phyloP scores from a whole-genome alignment of 148 eudicot species.

The Chenopodium berlandieri region DNA sequence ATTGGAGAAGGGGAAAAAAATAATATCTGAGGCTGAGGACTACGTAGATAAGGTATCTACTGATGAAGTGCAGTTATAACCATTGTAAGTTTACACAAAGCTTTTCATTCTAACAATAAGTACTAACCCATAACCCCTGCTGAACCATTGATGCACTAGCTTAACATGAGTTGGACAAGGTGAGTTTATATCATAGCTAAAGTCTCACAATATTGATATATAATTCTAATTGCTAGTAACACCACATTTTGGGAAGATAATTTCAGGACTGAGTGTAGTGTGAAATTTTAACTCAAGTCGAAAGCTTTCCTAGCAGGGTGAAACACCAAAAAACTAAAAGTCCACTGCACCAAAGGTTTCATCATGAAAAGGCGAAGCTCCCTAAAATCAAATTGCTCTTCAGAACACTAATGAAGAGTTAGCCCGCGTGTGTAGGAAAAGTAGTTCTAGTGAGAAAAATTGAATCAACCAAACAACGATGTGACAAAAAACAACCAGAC shows the following conservation, averaged over 20 bases:
- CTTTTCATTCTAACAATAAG: not conserved
- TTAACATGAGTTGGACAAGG: not conserved
- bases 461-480: not conserved
- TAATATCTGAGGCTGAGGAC: not conserved
- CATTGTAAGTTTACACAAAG: not conserved
- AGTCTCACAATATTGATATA: too few species aligned
- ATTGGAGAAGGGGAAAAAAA: not conserved
- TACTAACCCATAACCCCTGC: not conserved
- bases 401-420: not conserved
- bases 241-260: not conserved
- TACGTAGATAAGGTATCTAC: not conserved
- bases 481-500: not conserved
- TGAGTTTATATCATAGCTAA: not conserved
- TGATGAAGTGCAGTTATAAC: not conserved
- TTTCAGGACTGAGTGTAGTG: not conserved
- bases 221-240: not conserved
- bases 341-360: not conserved
- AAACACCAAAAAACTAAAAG: not conserved
- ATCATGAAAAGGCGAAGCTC: not conserved
- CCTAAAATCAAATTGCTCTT: not conserved
- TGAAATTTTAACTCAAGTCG: not conserved
- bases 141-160: not conserved
- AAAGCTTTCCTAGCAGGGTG: not conserved
- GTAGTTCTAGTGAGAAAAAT: not conserved
- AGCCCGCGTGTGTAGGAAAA: not conserved